Base-by-base conservation (phyloP, 208 protist genomes). In the Trichomonas vaginalis region DNA sequence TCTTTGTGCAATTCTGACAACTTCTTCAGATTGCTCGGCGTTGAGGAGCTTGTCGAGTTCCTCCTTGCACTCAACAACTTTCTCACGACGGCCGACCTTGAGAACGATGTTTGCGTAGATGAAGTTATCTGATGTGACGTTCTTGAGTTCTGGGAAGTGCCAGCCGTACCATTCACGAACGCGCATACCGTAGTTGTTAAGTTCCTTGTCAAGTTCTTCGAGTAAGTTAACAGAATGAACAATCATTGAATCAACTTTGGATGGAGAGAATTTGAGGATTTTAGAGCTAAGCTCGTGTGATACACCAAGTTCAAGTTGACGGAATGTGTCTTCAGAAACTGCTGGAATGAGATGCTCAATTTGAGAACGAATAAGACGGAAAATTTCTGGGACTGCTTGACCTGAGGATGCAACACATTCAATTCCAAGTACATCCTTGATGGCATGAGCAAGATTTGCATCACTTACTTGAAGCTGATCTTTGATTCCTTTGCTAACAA, bases 211-310 rank as follows among this genome's bases (percentile, higher is more conserved):
- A 14, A 99, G 96, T 96, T 99, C 99, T 96, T 99, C 99, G 6
- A 99, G 97, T 27, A 99, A 97, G 12, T 97, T 96, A 88, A 99
- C 99, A 42, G 99, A 99, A 97, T 99, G 99, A 90, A 99, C 98
- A 87, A 99, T 99, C 99, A 99, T 99, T 96, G 99, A 99, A 96
- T 99, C 99, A 95, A 99, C 98, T 98, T 99, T 99, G 96, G 99
- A 99, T 10, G 99, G 98, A 42, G 98, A 99, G 97, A 99, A 99
- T 97, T 99, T 99, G 62, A 99, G 97, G 97, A 99, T 99, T 97
- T 99, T 99, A 96, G 99, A 98, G 95, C 98, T 99, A 10, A 99
- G 97, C 83, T 98, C 98, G 97, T 99, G 99, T 40, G 99, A 98
- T 0, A 99, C 97, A 98, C 99, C 99, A 47, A 99, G 98, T 21